Evolutionary conservation across 352 stramenopile species (phyloP), one percentile per base, ranked within the genome.

Genomic region (Globisporangium viniferum): DNA sequence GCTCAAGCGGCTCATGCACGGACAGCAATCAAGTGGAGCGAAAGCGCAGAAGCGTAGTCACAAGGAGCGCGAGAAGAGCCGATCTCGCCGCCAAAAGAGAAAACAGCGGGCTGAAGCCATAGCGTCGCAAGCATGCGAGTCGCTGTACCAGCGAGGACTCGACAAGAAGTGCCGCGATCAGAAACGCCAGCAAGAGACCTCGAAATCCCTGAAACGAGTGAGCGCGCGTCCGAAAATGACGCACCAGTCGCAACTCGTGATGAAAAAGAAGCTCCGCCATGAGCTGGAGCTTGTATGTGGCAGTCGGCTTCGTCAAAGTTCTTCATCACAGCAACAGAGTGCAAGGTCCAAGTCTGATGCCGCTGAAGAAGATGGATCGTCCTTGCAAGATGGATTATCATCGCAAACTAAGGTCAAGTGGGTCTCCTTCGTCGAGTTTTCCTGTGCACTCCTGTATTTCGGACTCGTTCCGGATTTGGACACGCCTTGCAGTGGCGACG

Each of bases 381-480:
- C 29, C 29, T 33, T 5, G 29, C 29, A 33, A 22, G 8, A 51
- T 5, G 15, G 15, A 49, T n/a, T 15, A 18, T 49, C 29, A 51
- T 63, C 10, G 59, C 31, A 22, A 59, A 3, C 0, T 15, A 33
- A 59, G 12, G 29, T 5, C 27, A 59, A 62, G 20, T 29, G 36
- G 41, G 3, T 82, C 51, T 73, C 68, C 24, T 82, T 80, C 59
- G 66, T 90, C 18, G 77, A 86, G 66, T 90, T 90, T 61, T 86
- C 81, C 7, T 90, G 81, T 39, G 78, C 73, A 0, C 46, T 90
- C 2, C 62, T 90, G 10, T 85, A 86, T 49, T 90, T 90, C 33
- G 81, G 81, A 20, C 76, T 90, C 39, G 78, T 86, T 24, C 65
- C 74, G 1, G 71, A 78, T 35, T 62, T 77, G 18, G 75, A 79